A percentile compares a stretch with the other conserved stretches of the same genome.
Conservation (phyloP, 345 rosid genomes). For the Raphanus sativus region DNA sequence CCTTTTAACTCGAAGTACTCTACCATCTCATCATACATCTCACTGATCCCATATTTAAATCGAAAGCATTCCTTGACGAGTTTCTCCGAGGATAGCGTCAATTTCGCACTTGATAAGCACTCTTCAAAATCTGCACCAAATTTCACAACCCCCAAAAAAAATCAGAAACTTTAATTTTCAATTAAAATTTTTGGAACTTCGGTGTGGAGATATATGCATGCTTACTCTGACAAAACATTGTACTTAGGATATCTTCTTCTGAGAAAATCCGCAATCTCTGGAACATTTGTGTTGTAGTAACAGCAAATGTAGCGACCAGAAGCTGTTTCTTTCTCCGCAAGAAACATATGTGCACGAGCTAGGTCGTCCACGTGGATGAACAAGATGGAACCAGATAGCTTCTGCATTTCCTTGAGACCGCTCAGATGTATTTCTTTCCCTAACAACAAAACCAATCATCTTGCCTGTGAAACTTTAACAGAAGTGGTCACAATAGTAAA, state of each 20-base stretch:
- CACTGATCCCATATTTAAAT: constrained; percentile 68
- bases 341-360: constrained; percentile 73
- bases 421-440: constrained; percentile 61
- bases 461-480: neutral
- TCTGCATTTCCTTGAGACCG: constrained; percentile 77
- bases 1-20: constrained; percentile 56
- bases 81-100: constrained; percentile 66
- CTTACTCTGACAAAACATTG: constrained; percentile 70
- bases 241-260: constrained; percentile 62
- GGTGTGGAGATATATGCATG: constrained; percentile 9
- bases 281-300: constrained; percentile 63
- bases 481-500: neutral
- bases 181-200: neutral
- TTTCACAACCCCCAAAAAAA: neutral
- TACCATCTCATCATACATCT: constrained; percentile 71
- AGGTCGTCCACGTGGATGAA: constrained; percentile 74
- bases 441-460: constrained; percentile 34
- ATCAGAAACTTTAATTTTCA: neutral
- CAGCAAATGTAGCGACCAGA: constrained; percentile 82
- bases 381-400: constrained; percentile 80
- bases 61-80: constrained; percentile 53
- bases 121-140: constrained; percentile 65
- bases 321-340: constrained; percentile 80
- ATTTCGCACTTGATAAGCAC: constrained; percentile 59
- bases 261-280: constrained; percentile 64